Evolutionary conservation across 768 basidiomycete genomes (phyloP), one percentile per base, ranked within the genome.

Genomic region (Cyclocybe aegerita): DNA sequence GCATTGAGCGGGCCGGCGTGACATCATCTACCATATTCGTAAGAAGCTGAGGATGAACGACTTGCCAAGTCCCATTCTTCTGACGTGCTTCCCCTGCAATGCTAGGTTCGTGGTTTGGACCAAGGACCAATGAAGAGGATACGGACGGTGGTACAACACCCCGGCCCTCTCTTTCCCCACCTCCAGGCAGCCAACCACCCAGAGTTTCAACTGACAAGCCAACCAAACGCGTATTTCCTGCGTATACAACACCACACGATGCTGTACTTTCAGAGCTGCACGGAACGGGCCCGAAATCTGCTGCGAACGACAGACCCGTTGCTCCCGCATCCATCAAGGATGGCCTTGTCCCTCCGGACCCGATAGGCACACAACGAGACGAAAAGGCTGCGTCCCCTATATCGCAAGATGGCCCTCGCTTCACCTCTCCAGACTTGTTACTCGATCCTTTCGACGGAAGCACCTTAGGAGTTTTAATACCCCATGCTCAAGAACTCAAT

Each of bases 171-270:
- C 37, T 56, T 46, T 58, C 59, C 2, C 57, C 57, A 9, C 62
- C 58, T 12, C 37, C 46, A 12, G 56, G 57, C 34, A 48, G 34
- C 14, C 57, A 55, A 32, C 30, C 46, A 30, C 49, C 41, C 23
- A 54, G 62, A 35, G 38, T 50, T 9, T 64, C 62, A 16, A 50
- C 47, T 15, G 62, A 64, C 23, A 57, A 52, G 47, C 48, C 52
- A 17, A 32, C 43, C 29, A 60, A 59, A 53, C 58, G 58, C 30
- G 39, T 41, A 14, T 55, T 60, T 49, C 55, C 50, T 9, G 48
- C 57, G n/a, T 62, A 56, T 54, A 66, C 69, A 29, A 85, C 85
- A 1, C 83, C 83, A 30, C 86, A 88, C 58, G 86, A 88, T 64
- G 74, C 73, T 15, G 65, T 83, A 43, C 64, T 88, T n/a, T 76